Base-by-base conservation (phyloP, 1,284 basidiomycete species). In the Ustilago sp. region DNA sequence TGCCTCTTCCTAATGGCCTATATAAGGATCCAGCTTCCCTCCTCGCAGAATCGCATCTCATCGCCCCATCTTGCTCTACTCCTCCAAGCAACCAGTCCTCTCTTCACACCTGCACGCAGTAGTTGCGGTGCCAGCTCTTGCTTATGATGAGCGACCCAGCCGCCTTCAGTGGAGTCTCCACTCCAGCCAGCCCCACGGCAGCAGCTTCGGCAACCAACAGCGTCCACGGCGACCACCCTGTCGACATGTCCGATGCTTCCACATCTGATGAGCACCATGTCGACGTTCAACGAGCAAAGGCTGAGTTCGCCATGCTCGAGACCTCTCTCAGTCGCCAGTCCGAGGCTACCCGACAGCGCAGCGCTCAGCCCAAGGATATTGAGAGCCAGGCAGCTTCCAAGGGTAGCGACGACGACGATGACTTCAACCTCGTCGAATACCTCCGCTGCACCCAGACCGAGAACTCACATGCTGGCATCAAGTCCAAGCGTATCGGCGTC, bases 381-480 rank as follows among this genome's bases (percentile, higher is more conserved):
- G 78, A 79, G 45, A 53, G 36, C 13, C 15, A 63, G 45, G 47
- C 50, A 2, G 23, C 34, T 28, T 28, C 23, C 52, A 34, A 57
- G 28, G 31, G 31, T 12, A 32, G 11, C 52, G 52, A 63, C 15
- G 67, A 67, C 41, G 88, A 87, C 38, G 85, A 87, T 48, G 81
- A 82, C 41, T 94, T 93, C 80, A 90, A 93, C 85, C 89, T 95
- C 8, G 89, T 90, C 36, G 92, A 92, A 59, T 94, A 93, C 80
- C 89, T 96, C 17, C 88, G 90, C 9, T 74, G 55, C 34, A 57
- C 92, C 69, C 91, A 91, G 80, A 90, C 92, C 48, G 88, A 88
- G 68, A 92, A 64, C 89, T 88, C 91, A 2, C 53, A 70, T 11
- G 74, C 68, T 7, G 79, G 79, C 34, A 65, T 79, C 63, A 79